phyloP scores from a whole-genome alignment of 164 flowering plant genomes.

The Vitis labrusca region DNA sequence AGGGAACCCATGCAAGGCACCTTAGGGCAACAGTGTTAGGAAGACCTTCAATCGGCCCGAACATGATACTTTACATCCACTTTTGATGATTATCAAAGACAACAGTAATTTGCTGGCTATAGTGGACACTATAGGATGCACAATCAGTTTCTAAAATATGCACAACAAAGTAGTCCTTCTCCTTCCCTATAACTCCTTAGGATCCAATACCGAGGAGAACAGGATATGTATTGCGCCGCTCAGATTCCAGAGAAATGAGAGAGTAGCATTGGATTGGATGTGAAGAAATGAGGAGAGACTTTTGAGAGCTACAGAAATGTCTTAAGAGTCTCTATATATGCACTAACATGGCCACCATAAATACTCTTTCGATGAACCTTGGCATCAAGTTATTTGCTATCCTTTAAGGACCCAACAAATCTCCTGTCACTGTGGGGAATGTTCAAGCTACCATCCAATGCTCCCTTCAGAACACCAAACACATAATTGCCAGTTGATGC shows the following conservation, averaged over 20 bases:
- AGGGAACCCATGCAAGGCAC: slow-evolving; percentile 92
- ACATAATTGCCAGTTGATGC: no score
- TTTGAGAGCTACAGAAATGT: background rate
- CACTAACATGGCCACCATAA: slow-evolving; percentile 84
- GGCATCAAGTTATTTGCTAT: slow-evolving; percentile 67
- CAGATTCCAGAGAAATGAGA: background rate
- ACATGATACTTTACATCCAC: slow-evolving; percentile 43
- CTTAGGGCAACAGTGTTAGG: slow-evolving; percentile 90
- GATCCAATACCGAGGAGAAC: slow-evolving; percentile 2
- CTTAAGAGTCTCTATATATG: background rate
- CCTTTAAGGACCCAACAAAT: no score
- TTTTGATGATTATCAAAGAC: background rate
- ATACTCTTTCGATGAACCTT: slow-evolving; percentile 54
- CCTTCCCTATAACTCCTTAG: background rate
- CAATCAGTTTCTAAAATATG: background rate
- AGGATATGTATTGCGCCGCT: slow-evolving; percentile 1
- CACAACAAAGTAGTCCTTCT: no score
- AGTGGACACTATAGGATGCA: background rate
- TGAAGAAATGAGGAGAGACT: background rate
- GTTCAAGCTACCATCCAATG: no score
- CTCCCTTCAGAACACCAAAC: no score
- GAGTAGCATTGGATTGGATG: slow-evolving; percentile 12
- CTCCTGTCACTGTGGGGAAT: no score
- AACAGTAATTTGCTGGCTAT: background rate
- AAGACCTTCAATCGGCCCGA: slow-evolving; percentile 87